Conservation (phyloP, 805 yeast genomes). For the Hanseniaspora occidentalis region DNA sequence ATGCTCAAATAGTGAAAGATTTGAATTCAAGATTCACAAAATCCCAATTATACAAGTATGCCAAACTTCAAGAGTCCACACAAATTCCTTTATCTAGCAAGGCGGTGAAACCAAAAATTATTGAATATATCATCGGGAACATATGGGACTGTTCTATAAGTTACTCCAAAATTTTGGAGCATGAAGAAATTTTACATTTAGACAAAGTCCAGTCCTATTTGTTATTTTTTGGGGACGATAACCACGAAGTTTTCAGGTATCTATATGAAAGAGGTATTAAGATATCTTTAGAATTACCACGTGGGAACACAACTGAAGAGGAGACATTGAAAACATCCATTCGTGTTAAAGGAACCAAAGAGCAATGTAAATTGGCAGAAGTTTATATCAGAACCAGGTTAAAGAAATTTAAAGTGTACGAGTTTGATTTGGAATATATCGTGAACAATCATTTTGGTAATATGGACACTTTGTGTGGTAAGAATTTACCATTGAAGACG, state of each 20-base stretch:
- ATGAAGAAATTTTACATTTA: neutral
- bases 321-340: neutral
- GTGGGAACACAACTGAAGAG: neutral
- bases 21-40: constrained; percentile 17
- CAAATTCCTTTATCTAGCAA: constrained; percentile 6
- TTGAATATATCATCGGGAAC: constrained; percentile 9
- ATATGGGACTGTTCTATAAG: constrained; percentile 12
- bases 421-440: constrained; percentile 7
- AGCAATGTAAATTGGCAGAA: neutral
- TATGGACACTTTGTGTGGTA: neutral
- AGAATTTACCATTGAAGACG: neutral
- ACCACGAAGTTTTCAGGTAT: neutral
- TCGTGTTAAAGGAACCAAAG: neutral
- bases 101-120: constrained; percentile 10
- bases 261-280: neutral
- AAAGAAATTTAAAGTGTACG: neutral
- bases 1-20: constrained; percentile 12
- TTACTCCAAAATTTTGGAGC: neutral
- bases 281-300: neutral
- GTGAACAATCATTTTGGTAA: constrained; percentile 11
- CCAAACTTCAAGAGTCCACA: constrained; percentile 8
- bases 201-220: neutral
- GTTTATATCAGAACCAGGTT: neutral
- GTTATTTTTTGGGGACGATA: neutral
- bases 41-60: constrained; percentile 17